These are phyloP conservation scores for Cladosporium sp. DNA, from an alignment of 2,329 filamentous ascomycete genomes.

Conservation along the genomic window DNA sequence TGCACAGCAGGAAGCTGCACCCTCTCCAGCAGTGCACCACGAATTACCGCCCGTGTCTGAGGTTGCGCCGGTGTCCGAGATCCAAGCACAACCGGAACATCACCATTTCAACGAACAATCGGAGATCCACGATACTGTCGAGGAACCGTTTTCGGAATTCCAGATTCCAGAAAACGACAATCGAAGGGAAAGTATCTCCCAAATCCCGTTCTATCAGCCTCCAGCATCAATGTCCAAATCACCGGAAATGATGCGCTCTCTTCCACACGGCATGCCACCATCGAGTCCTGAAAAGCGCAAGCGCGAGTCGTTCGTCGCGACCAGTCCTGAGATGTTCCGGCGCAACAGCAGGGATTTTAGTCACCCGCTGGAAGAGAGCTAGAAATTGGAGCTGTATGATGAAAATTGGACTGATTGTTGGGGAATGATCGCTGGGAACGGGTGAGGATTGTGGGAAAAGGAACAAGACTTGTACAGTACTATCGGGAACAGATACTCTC, in stretches of 20 bases:
- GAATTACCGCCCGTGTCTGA: neutral
- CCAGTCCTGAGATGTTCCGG: slow-evolving; percentile 10
- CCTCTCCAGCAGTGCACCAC: slow-evolving; percentile 5
- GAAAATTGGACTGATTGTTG: too few species aligned
- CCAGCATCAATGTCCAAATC: slow-evolving; percentile 26
- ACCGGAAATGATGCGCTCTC: slow-evolving; percentile 24
- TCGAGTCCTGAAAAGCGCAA: slow-evolving; percentile 20
- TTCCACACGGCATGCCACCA: slow-evolving; percentile 14
- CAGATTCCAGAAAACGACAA: slow-evolving; percentile 2
- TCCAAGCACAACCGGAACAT: neutral
- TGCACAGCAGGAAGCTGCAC: slow-evolving; percentile 1
- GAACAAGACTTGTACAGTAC: slow-evolving; percentile 9
- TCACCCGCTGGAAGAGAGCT: slow-evolving; percentile 6
- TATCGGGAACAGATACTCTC: slow-evolving; percentile 6
- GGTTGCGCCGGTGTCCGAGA: neutral
- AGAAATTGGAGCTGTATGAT: neutral
- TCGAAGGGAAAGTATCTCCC: slow-evolving; percentile 1
- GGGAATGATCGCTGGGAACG: too few species aligned
- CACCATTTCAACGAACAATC: slow-evolving; percentile 1
- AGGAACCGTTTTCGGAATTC: neutral
- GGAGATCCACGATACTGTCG: slow-evolving; percentile 14
- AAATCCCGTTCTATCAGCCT: slow-evolving; percentile 25
- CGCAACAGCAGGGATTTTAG: slow-evolving; percentile 4
- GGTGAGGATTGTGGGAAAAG: neutral
- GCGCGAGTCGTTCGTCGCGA: slow-evolving; percentile 17